Percentiles rank a stretch among this genome's conserved stretches.
These are phyloP conservation scores for Leishmania martiniquensis DNA, from an alignment of 208 protist species.

Conservation along the genomic window DNA sequence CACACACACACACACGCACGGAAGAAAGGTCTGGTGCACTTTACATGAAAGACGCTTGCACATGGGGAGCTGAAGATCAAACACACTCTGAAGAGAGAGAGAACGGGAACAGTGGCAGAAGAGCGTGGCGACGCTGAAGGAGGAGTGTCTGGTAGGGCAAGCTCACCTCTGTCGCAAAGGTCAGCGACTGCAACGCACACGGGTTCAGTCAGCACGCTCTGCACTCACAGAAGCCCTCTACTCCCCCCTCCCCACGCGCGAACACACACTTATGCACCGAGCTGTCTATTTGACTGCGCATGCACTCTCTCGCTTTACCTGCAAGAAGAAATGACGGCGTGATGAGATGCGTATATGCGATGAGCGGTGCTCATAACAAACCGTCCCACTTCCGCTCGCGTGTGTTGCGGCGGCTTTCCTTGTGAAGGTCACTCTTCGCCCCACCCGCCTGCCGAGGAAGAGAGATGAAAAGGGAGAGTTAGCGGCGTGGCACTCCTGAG, in stretches of 20 bases:
- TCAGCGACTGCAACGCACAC: background rate
- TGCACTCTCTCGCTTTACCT: no score
- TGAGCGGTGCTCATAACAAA: background rate
- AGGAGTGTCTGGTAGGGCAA: background rate
- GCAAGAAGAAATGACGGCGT: no score
- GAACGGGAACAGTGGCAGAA: background rate
- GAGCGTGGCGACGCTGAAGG: background rate
- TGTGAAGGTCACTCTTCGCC: background rate
- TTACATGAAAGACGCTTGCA: no score
- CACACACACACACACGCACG: background rate
- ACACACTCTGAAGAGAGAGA: background rate
- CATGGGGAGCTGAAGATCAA: no score
- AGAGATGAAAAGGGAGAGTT: background rate
- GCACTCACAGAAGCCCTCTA: background rate
- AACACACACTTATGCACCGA: no score
- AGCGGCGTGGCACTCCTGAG: background rate
- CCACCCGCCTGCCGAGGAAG: background rate
- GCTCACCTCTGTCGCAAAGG: background rate
- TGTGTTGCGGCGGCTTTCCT: background rate
- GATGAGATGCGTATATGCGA: no score
- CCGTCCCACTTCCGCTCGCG: background rate
- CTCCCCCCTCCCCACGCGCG: no score
- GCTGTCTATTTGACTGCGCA: no score
- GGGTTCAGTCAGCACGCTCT: background rate
- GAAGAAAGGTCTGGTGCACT: no score